Conservation (phyloP, 1,284 basidiomycete species). For the Boletus hoseneyae region DNA sequence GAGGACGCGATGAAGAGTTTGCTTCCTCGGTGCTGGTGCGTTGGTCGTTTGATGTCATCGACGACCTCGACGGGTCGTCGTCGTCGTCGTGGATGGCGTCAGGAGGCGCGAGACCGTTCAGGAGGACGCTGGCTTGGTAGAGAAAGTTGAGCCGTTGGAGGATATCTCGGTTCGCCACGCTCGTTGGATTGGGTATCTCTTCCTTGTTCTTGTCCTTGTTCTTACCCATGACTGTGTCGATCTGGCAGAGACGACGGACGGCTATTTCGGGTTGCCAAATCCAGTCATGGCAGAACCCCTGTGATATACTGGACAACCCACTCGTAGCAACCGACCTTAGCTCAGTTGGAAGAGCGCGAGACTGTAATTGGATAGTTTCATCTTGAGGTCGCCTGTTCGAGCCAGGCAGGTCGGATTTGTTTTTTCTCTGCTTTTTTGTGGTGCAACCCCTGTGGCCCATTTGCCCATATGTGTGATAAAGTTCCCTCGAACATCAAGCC, state of each 20-base stretch:
- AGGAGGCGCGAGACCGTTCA: constrained; percentile 42
- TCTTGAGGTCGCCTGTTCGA: constrained; percentile 59
- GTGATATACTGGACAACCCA: no score
- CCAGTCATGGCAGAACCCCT: no score
- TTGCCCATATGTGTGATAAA: neutral
- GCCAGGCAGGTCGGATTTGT: constrained; percentile 49
- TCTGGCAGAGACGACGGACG: no score
- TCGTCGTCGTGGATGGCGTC: neutral
- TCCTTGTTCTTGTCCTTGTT: constrained; percentile 56
- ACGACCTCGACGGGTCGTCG: neutral
- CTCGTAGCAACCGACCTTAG: constrained; percentile 29
- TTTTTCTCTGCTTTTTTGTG: neutral
- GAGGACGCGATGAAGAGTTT: constrained; percentile 14
- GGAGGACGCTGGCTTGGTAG: constrained; percentile 73
- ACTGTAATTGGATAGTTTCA: constrained; percentile 33
- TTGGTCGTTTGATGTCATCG: neutral
- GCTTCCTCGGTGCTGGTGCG: neutral
- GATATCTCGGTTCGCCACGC: constrained; percentile 64
- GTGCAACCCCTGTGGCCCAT: no score
- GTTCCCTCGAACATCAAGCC: constrained; percentile 5
- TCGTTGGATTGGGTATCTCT: constrained; percentile 52
- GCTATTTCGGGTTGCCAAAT: no score
- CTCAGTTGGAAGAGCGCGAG: constrained; percentile 40
- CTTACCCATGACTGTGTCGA: constrained; percentile 49
- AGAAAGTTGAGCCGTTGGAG: constrained; percentile 81